Evolutionary conservation across 2,329 filamentous ascomycete genomes (phyloP).

Genomic region (Fusarium azukiicola): DNA sequence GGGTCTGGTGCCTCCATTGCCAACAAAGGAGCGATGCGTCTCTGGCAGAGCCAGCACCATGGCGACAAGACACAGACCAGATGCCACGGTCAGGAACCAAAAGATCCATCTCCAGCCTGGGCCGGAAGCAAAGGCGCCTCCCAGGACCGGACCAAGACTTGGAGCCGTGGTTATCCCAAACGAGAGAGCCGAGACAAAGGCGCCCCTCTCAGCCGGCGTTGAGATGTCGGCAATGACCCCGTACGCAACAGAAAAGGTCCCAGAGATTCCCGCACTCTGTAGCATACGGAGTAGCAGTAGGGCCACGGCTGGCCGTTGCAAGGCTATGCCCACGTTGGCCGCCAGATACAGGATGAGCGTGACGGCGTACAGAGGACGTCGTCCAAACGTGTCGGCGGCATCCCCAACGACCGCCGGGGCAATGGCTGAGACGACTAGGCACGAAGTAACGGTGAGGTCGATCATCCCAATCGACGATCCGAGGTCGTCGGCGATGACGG

Average conservation of each 20-base stretch:
- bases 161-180: neutral
- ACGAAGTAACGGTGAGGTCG: neutral
- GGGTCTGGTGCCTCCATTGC: neutral
- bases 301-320: neutral
- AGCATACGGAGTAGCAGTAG: neutral
- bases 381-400: neutral
- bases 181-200: neutral
- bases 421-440: neutral
- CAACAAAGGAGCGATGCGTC: neutral
- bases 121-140: neutral
- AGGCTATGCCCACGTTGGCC: neutral
- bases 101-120: slow-evolving; percentile 6
- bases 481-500: neutral
- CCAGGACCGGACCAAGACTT: neutral
- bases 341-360: neutral
- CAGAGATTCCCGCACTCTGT: neutral
- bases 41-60: neutral
- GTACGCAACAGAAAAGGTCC: neutral
- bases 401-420: neutral
- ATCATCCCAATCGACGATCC: neutral
- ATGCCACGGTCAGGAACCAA: neutral
- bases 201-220: neutral
- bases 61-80: neutral
- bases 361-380: neutral
- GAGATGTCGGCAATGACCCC: slow-evolving; percentile 6